Conservation (phyloP, 2,329 filamentous ascomycete species). For the Botrytis pseudocinerea region DNA sequence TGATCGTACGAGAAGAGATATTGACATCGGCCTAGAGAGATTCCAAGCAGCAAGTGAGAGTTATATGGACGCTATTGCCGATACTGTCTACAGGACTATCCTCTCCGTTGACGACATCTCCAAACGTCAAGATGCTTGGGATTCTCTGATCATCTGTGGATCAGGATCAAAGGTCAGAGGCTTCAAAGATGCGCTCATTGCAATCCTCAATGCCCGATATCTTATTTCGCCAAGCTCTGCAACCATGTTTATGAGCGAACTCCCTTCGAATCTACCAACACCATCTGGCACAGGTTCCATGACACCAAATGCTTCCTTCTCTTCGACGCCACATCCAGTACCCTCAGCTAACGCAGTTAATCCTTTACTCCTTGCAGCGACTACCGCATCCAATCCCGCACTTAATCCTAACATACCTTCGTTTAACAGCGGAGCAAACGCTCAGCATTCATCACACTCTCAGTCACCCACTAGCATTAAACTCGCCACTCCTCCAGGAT, state of each 20-base stretch:
- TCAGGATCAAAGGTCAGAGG: conserved; percentile 75
- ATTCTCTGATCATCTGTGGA: conserved; percentile 86
- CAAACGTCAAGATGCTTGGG: conserved; percentile 86
- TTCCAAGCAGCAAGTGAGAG: conserved; percentile 68
- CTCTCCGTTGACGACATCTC: conserved; percentile 80
- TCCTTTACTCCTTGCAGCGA: conserved; percentile 87
- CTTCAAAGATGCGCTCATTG: conserved; percentile 84
- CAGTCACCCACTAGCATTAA: conserved; percentile 71
- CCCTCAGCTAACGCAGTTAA: conserved; percentile 70
- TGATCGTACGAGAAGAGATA: conserved; percentile 62
- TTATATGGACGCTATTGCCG: conserved; percentile 80
- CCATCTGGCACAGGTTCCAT: conserved; percentile 88
- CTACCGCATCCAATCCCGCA: conserved; percentile 56
- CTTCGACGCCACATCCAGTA: conserved; percentile 53
- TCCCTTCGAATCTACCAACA: conserved; percentile 90
- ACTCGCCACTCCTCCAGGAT: conserved; percentile 64
- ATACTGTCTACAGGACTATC: conserved; percentile 79
- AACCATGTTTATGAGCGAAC: conserved; percentile 95
- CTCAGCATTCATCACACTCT: conserved; percentile 59
- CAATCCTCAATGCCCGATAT: conserved; percentile 77
- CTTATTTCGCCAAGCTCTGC: conserved; percentile 88
- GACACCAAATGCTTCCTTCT: conserved; percentile 63
- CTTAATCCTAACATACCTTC: conserved; percentile 43
- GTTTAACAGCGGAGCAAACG: conserved; percentile 37
- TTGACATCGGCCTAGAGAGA: conserved; percentile 76